phyloP scores from a whole-genome alignment of 1,284 basidiomycete species.

The Athelia sp. region DNA sequence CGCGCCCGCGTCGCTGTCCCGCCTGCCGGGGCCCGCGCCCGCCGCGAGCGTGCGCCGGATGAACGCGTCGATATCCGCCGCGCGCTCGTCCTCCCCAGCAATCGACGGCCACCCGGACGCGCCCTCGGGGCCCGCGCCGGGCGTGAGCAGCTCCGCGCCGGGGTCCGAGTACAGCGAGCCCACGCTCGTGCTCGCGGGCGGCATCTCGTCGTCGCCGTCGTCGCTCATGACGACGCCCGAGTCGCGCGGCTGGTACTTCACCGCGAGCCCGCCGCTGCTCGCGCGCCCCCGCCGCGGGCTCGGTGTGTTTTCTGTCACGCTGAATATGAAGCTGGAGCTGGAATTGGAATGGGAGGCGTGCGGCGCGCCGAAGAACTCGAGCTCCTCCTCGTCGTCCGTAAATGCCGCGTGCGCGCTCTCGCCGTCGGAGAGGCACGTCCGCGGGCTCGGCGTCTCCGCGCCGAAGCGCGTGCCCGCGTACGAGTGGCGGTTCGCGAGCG shows the following conservation, averaged over 20 bases:
- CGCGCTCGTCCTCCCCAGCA: constrained; percentile 25
- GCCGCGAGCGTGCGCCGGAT: constrained; percentile 66
- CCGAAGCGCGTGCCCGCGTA: constrained; percentile 26
- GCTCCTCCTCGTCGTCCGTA: constrained; percentile 45
- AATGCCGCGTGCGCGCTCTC: constrained; percentile 13
- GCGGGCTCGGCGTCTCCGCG: constrained; percentile 36
- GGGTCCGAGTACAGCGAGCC: constrained; percentile 38
- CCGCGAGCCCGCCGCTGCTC: constrained; percentile 38
- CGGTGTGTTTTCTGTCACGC: constrained; percentile 48
- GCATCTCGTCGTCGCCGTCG: constrained; percentile 37
- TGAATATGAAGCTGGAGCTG: constrained; percentile 59
- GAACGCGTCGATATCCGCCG: constrained; percentile 57
- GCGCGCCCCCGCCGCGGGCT: constrained; percentile 42
- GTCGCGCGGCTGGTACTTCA: constrained; percentile 69
- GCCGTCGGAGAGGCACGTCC: constrained; percentile 35
- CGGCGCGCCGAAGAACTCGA: constrained; percentile 52
- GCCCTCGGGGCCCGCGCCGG: constrained; percentile 46
- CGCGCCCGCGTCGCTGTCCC: constrained; percentile 55
- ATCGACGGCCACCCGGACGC: constrained; percentile 61
- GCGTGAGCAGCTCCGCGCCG: constrained; percentile 60
- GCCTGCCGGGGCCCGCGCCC: constrained; percentile 49
- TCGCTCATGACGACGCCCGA: constrained; percentile 60
- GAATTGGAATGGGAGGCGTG: no score
- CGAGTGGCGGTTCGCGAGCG: constrained; percentile 29
- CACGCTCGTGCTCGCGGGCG: no score